These are phyloP conservation scores for Ceratocystis huliohia DNA, from an alignment of 2,329 filamentous ascomycete genomes.

Conservation along the genomic window DNA sequence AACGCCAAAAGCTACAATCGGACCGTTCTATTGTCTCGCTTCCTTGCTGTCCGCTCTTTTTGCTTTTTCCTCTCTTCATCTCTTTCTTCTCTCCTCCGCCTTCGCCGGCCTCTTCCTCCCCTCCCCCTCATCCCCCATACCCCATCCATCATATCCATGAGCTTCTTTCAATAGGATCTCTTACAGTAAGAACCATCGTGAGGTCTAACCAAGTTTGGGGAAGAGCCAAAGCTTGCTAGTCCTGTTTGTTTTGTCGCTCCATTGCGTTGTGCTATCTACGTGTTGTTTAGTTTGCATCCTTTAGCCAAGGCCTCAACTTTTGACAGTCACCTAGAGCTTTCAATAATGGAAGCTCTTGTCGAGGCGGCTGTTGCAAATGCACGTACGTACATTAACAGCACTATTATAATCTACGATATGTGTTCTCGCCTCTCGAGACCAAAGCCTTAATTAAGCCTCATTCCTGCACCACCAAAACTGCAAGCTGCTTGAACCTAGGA, in stretches of 20 bases:
- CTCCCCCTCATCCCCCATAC: background rate
- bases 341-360: background rate
- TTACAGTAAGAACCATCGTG: background rate
- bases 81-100: background rate
- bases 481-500: background rate
- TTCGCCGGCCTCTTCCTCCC: background rate
- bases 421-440: background rate
- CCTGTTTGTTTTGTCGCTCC: background rate
- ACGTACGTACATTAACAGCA: background rate
- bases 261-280: background rate
- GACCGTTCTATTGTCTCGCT: background rate
- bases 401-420: no score
- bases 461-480: background rate
- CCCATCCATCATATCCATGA: conserved; percentile 1
- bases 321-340: background rate
- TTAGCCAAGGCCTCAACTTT: background rate
- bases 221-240: conserved; percentile 1
- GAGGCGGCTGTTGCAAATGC: background rate
- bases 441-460: background rate
- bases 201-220: conserved; percentile 1
- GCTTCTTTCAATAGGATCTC: conserved; percentile 2
- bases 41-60: background rate
- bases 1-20: background rate
- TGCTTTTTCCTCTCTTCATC: background rate
- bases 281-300: background rate